Conservation (phyloP, 139 green algal species). For the Coelastrella sp. region DNA sequence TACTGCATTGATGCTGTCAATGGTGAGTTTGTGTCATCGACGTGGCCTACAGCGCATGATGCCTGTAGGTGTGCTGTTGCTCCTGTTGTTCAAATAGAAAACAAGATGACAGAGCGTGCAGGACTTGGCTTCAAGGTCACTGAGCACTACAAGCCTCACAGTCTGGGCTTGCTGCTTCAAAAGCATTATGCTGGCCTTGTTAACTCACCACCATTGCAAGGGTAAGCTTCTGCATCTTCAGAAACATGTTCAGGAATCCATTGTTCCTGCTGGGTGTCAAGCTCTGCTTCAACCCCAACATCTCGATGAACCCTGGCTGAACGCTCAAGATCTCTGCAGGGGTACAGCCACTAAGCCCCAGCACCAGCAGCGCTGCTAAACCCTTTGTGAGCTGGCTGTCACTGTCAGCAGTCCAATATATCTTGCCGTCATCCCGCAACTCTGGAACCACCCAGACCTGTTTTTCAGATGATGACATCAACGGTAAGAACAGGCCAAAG, state of each 20-base stretch:
- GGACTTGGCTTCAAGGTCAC: no score
- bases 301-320: slow-evolving; percentile 89
- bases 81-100: no score
- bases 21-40: no score
- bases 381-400: slow-evolving; percentile 98
- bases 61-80: no score
- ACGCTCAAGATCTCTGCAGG: slow-evolving; percentile 72
- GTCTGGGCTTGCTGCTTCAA: no score
- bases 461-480: neutral
- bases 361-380: slow-evolving; percentile 91
- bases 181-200: no score
- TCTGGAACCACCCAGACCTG: slow-evolving; percentile 96
- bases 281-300: slow-evolving; percentile 94
- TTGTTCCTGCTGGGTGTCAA: slow-evolving; percentile 98
- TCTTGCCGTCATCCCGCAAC: slow-evolving; percentile 62
- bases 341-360: slow-evolving; percentile 88
- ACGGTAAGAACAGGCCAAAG: no score
- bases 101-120: no score
- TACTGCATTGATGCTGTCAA: no score
- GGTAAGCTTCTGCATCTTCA: slow-evolving; percentile 85
- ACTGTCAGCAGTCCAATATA: slow-evolving; percentile 95
- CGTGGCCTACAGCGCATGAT: no score
- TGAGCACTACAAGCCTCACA: no score
- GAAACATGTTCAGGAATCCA: slow-evolving; percentile 98
- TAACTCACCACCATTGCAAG: slow-evolving; percentile 22